These are phyloP conservation scores for Dryas alaskensis DNA, from an alignment of 306 rosid genomes.

Conservation along the genomic window DNA sequence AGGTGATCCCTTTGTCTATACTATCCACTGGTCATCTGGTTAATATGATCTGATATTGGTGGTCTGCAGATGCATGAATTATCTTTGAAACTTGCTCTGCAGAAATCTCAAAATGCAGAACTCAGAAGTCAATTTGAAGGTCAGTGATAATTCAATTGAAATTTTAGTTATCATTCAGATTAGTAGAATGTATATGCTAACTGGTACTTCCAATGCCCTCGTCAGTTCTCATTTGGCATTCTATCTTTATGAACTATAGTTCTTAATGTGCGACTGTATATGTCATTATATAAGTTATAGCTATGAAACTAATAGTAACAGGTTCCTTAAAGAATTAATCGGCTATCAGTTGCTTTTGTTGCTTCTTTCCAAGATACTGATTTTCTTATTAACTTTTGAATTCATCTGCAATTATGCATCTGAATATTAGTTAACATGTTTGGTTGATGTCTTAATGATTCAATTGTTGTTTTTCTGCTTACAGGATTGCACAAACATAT, in stretches of 20 bases:
- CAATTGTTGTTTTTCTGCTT: constrained; percentile 12
- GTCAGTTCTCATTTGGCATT: not conserved
- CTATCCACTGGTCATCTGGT: not conserved
- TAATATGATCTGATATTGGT: constrained; percentile 1
- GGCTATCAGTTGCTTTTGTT: no score
- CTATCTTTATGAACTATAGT: not conserved
- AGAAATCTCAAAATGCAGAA: constrained; percentile 74
- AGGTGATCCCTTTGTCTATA: not conserved
- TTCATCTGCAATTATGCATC: no score
- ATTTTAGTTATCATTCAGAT: not conserved
- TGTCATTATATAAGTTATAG: not conserved
- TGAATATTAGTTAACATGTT: no score
- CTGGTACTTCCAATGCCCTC: not conserved
- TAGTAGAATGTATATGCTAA: not conserved
- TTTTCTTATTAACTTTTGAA: no score
- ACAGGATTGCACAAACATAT: constrained; percentile 72
- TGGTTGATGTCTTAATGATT: no score
- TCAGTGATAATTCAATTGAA: constrained; percentile 22
- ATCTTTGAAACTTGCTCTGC: constrained; percentile 75
- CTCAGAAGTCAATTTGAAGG: constrained; percentile 86
- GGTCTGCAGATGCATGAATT: constrained; percentile 78
- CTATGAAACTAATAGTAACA: no score
- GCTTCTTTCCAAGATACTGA: no score
- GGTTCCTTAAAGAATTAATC: no score
- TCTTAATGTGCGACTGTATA: not conserved